phyloP scores from a whole-genome alignment of 345 rosid species.

The Turnera subulata region DNA sequence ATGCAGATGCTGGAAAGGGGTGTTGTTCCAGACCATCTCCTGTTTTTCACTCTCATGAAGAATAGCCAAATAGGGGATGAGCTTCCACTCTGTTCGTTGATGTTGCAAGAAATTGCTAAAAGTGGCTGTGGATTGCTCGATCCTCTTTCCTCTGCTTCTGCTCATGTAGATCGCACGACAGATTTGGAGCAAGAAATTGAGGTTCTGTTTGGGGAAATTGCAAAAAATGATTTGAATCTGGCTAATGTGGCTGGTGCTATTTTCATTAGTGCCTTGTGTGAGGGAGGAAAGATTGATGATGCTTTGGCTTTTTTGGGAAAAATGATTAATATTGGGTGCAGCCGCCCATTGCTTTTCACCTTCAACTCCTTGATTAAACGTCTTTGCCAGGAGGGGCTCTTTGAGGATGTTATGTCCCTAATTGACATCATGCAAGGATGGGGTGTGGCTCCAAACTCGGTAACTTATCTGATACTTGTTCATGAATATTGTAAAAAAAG shows the following conservation, averaged over 20 bases:
- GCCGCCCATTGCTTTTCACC: constrained; percentile 41
- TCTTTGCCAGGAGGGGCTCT: constrained; percentile 36
- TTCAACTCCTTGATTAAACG: constrained; percentile 56
- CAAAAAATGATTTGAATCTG: constrained; percentile 30
- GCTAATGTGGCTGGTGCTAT: constrained; percentile 48
- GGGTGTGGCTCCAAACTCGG: constrained; percentile 43
- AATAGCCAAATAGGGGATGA: constrained; percentile 43
- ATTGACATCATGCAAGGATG: constrained; percentile 38
- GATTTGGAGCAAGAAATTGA: constrained; percentile 37
- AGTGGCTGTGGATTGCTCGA: constrained; percentile 42
- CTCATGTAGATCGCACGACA: constrained; percentile 13
- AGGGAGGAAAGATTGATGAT: constrained; percentile 28
- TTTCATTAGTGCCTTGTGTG: constrained; percentile 51
- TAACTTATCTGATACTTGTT: constrained; percentile 51
- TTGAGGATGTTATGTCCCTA: constrained; percentile 34
- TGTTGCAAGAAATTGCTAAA: constrained; percentile 43
- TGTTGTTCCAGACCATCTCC: constrained; percentile 59
- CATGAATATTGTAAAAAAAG: constrained; percentile 44
- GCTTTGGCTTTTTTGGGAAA: constrained; percentile 39
- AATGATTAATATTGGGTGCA: constrained; percentile 40
- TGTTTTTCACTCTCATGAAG: constrained; percentile 51
- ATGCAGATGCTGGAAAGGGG: constrained; percentile 42
- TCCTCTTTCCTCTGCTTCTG: constrained; percentile 13
- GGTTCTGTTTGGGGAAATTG: constrained; percentile 42
- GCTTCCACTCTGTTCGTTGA: constrained; percentile 41